Percentiles rank a stretch among this genome's conserved stretches.
Conservation (phyloP, 164 flowering plant genomes). For the Litsea cubeba region DNA sequence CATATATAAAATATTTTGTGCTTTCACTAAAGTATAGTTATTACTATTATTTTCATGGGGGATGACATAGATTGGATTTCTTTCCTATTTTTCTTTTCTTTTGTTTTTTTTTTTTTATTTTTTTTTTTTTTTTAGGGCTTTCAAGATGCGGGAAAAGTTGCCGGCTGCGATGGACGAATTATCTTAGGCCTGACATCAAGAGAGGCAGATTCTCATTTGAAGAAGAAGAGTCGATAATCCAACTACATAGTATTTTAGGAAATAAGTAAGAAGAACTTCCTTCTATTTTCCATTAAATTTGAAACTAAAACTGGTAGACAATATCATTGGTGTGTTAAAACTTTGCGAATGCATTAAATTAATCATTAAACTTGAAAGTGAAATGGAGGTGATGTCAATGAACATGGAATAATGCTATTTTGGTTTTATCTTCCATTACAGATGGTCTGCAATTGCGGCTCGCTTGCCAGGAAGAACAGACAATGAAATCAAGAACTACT, state of each 20-base stretch:
- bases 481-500: conserved; percentile 89
- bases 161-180: conserved; percentile 73
- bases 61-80: not conserved
- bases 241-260: conserved; percentile 53
- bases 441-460: conserved; percentile 96
- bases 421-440: conserved; percentile 9
- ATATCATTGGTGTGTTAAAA: not conserved
- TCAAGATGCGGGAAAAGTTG: conserved; percentile 78
- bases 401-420: not conserved
- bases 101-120: too few species aligned
- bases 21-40: too few species aligned
- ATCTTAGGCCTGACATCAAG: conserved; percentile 69
- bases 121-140: conserved; percentile 76
- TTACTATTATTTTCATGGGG: not conserved
- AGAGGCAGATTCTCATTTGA: conserved; percentile 66
- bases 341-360: not conserved
- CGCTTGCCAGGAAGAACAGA: conserved; percentile 89
- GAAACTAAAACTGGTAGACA: not conserved
- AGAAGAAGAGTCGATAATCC: conserved; percentile 69
- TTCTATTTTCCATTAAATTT: not conserved
- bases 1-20: too few species aligned
- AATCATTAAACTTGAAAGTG: not conserved
- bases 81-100: not conserved
- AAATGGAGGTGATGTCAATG: not conserved
- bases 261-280: conserved; percentile 47